Evolutionary conservation across 2,329 filamentous ascomycete species (phyloP), one percentile per base, ranked within the genome.

Genomic region (Sphaerostilbella broomeana): DNA sequence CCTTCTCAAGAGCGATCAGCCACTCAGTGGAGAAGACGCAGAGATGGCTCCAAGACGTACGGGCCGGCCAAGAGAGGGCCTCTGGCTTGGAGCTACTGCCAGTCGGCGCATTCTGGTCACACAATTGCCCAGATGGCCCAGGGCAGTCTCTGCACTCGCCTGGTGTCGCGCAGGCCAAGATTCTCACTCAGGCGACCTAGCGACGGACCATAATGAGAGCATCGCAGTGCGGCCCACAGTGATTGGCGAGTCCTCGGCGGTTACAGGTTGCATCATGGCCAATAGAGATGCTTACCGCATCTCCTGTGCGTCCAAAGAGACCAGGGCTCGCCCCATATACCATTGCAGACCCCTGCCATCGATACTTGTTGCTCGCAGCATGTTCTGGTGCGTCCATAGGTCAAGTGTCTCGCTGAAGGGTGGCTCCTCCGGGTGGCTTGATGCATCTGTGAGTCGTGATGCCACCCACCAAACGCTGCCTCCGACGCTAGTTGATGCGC

Each of bases 241-340:
- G 50, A 56, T 56, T 59, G 50, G 57, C 42, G 49, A 49, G 40
- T 39, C 32, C 52, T 58, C 56, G 63, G 64, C 64, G 64, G 64
- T 56, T 67, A 66, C 52, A 60, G 50, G 45, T 37, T 28, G 40
- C 28, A 35, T 35, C 36, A 29, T 19, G 44, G 42, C 63, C 62
- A 64, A 67, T 65, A 42, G 57, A 40, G 38, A 33, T 31, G 26
- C 51, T 51, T 50, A 40, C 50, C 55, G 48, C 51, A 35, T 43
- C 43, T 33, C 25, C 36, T 32, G 25, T 16, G 40, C 40, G 28
- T 29, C 29, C 28, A 35, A 18, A 27, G 20, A 19, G 35, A 33
- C 21, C 34, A 17, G 12, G n/a, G 13, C n/a, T 12, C 12, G 3
- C 35, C 35, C 35, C 22, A 13, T 38, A 12, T 38, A n/a, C 32